phyloP scores from a whole-genome alignment of 345 rosid genomes.

The Hibiscus tridactylites region DNA sequence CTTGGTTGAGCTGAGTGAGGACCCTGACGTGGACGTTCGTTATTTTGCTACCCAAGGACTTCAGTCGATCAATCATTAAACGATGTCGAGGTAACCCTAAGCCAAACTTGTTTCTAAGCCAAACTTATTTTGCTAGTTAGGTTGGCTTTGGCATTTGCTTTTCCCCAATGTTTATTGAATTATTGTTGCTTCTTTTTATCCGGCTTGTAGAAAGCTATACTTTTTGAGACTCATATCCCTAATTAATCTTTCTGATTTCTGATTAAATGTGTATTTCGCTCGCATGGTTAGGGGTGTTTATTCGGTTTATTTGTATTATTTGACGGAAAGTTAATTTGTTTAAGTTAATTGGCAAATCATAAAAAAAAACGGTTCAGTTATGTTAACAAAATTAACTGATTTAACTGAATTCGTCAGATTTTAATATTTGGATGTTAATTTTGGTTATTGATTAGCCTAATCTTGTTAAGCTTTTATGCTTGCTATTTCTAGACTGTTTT shows the following conservation, averaged over 20 bases:
- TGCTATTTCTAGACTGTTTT: too few species aligned
- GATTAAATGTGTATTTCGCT: background rate
- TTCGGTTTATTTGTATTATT: too few species aligned
- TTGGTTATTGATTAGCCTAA: too few species aligned
- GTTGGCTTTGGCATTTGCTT: background rate
- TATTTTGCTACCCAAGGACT: slow-evolving; percentile 77
- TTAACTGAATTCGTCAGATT: too few species aligned
- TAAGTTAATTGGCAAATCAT: too few species aligned
- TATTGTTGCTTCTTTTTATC: background rate
- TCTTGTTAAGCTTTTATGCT: too few species aligned
- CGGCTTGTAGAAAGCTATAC: background rate
- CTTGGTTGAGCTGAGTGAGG: slow-evolving; percentile 78
- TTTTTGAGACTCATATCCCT: background rate
- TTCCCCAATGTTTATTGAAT: background rate
- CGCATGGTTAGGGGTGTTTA: too few species aligned
- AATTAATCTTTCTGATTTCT: background rate
- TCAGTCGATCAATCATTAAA: slow-evolving; percentile 56
- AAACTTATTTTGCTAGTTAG: background rate
- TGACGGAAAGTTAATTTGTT: too few species aligned
- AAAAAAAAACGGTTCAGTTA: too few species aligned
- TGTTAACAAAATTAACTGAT: too few species aligned
- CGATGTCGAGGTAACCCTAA: slow-evolving; percentile 59
- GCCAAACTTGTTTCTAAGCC: background rate
- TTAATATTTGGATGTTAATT: too few species aligned
- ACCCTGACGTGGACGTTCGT: slow-evolving; percentile 91